Base-by-base conservation (phyloP, 148 eudicot genomes). In the Simmondsia chinensis region DNA sequence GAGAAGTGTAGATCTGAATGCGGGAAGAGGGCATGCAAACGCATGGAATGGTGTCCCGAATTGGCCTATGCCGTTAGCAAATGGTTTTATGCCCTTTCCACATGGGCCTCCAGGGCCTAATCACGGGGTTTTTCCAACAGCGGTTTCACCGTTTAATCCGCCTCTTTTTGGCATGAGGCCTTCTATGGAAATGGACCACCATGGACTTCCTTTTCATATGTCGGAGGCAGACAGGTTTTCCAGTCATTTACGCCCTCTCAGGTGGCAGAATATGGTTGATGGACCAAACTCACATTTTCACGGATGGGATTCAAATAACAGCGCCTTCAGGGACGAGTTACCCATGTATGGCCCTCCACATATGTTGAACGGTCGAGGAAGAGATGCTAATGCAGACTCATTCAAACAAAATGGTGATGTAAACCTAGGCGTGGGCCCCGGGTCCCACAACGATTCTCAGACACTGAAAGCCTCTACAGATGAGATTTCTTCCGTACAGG, bases 41-140 rank as follows among this genome's bases (percentile, higher is more conserved):
- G 47, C 78, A 34, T 89, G 95, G 95, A 81, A 79, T 49, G 80
- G 87, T 20, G 70, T 69, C 43, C 93, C 78, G 33, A 85, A 54
- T 48, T 89, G 97, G 97, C 85, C 93, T 54, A 65, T 95, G 16
- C 85, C 88, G 9, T 32, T 81, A 59, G 49, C 82, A 39, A 81
- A 82, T 66, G 93, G 97, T 23, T 82, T 71, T 52, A 65, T 81
- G 43, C 94, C 97, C 32, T 89, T 74, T 56, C 88, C 76, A n/a
- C 93, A 60, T 21, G 74, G 74, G 14, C 68, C 74, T 44, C 69
- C 77, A 48, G 83, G 75, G 43, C 93, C 87, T 31, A 83, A 80
- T 48, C 85, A 80, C 41, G 70, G 76, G 8, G 79, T 64, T 39
- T 85, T 79, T 57, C 97, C 77, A 53, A 77, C 95, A 0, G 66